Percentiles rank a stretch among this genome's conserved stretches.
phyloP scores from a whole-genome alignment of 345 rosid genomes.

The Garcia nutans region DNA sequence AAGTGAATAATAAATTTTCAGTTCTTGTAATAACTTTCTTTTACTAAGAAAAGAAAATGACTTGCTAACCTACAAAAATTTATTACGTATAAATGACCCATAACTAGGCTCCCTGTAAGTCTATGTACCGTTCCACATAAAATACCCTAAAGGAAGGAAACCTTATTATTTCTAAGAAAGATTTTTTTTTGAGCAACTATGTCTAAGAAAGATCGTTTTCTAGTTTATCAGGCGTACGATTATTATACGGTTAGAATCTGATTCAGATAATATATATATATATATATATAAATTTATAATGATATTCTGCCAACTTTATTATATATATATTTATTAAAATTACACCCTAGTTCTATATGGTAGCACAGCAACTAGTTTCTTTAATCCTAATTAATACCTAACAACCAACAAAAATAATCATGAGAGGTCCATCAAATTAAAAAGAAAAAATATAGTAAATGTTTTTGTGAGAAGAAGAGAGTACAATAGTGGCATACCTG shows the following conservation, averaged over 20 bases:
- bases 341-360: no score
- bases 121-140: neutral
- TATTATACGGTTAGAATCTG: constrained; percentile 11
- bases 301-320: constrained; percentile 16
- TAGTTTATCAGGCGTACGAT: constrained; percentile 13
- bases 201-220: constrained; percentile 8
- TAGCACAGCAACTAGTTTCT: no score
- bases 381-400: neutral
- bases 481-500: constrained; percentile 44
- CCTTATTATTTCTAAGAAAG: neutral
- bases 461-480: neutral
- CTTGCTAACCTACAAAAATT: constrained; percentile 15
- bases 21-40: neutral
- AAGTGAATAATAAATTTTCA: neutral
- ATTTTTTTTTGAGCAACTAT: no score
- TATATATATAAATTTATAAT: neutral
- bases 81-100: neutral
- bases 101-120: neutral
- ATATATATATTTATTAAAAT: neutral
- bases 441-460: neutral
- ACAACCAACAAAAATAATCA: neutral
- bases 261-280: constrained; percentile 13
- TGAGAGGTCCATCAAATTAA: neutral
- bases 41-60: constrained; percentile 21
- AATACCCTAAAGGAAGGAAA: constrained; percentile 3